These are phyloP conservation scores for Citrus cavaleriei DNA, from an alignment of 345 rosid species.

Conservation along the genomic window DNA sequence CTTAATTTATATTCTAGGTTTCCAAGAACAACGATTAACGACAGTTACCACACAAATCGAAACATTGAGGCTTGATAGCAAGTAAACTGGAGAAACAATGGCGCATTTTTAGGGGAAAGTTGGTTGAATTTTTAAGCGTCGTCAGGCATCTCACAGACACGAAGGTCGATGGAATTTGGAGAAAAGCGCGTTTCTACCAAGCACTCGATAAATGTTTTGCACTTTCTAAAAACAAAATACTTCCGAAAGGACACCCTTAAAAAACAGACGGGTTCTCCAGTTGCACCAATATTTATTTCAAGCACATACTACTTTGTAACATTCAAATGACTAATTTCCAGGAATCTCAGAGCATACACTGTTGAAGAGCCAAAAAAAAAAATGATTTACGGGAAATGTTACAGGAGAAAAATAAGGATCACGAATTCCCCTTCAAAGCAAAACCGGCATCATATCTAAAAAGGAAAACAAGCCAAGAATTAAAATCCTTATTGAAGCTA, in stretches of 20 bases:
- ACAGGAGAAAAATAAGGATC: constrained; percentile 22
- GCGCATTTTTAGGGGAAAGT: no score
- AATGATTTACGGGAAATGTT: constrained; percentile 17
- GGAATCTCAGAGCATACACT: not conserved
- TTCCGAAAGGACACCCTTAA: not conserved
- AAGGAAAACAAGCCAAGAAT: constrained; percentile 34
- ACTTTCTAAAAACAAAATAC: not conserved
- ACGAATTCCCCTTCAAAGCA: constrained; percentile 30
- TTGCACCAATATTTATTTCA: not conserved
- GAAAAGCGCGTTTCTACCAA: not conserved
- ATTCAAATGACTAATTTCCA: not conserved
- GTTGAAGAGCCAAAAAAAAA: not conserved
- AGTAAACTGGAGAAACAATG: no score
- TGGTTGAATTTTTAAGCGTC: no score
- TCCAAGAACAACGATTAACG: no score
- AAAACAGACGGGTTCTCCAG: not conserved
- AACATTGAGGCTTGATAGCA: no score
- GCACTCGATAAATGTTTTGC: not conserved
- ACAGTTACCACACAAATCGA: no score
- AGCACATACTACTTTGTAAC: not conserved
- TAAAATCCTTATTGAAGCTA: constrained; percentile 55
- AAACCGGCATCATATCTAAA: constrained; percentile 45
- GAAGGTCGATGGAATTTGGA: no score
- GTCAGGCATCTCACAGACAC: no score
- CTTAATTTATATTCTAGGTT: no score